Evolutionary conservation across 495 filamentous ascomycete species (phyloP), one percentile per base, ranked within the genome.

Genomic region (Copromyces sp.): DNA sequence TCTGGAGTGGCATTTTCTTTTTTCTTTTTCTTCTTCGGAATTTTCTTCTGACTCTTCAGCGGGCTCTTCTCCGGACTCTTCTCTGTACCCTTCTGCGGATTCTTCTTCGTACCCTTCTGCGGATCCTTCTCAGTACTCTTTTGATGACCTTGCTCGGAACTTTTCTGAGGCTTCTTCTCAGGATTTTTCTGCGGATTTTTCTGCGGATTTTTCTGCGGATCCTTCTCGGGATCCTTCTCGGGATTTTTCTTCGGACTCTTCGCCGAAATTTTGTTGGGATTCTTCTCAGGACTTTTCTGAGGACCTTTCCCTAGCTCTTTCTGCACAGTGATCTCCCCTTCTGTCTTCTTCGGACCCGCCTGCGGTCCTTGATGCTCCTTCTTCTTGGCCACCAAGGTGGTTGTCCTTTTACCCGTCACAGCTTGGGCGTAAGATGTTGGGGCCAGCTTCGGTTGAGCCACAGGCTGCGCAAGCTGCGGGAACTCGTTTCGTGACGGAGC

Each of bases 341-440:
- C 53, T 65, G 53, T 2, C 53, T 17, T 65, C 32, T 32, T 6
- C 53, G 3, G 11, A 9, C 17, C 14, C 29, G 12, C 4, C 2
- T 65, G 29, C 7, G 53, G 53, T 17, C 6, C 53, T 32, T 17
- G 53, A 2, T 1, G 32, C 35, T 65, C 24, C 29, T 35, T 16
- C 53, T 35, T 65, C 12, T 32, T 37, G 14, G 17, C 3, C 53
- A 65, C 53, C 29, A 37, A 37, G 2, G 53, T 17, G 29, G 53
- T 6, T 65, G 29, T 35, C 24, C 53, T 65, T 47, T 65, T 68
- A 12, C 70, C 70, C 20, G 44, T 39, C 16, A 47, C 40, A 59
- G 42, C 70, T 71, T 71, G 70, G 17, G 70, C 70, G 29, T 71
- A 71, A 68, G 39, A 68, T 20, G 3, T 9, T 65, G 53, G 29